Base-by-base conservation (phyloP, 2,329 filamentous ascomycete genomes). In the Penicillium nordicum region DNA sequence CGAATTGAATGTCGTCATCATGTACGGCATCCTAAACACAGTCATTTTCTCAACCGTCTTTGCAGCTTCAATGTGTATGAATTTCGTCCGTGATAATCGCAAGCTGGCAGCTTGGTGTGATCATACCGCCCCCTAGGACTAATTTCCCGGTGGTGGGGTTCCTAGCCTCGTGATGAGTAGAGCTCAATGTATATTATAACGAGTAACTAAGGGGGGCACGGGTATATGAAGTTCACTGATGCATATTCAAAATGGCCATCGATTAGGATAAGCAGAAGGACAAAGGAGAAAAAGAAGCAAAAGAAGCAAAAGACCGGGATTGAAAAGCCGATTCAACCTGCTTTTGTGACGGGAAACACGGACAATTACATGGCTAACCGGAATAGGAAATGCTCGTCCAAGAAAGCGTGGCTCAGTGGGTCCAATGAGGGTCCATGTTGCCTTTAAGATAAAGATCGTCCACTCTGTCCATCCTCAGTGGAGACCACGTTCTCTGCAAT, bases 391-490 rank as follows among this genome's bases (percentile, higher is more conserved):
- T 50, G 7, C 16, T 40, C 6, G n/a, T 36, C 34, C 8, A 34
- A n/a, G 29, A 25, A 14, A 23, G 21, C 9, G 36, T 49, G 36
- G n/a, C 29, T 3, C n/a, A 6, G 38, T 44, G 49, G 38, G 14
- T 50, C 27, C 4, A 16, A 14, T n/a, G 21, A 12, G 23, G 46
- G 8, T 50, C 18, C 6, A 30, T 41, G 46, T 41, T 27, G 1
- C 11, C 11, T 50, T 27, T 43, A 27, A 50, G 49, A 51, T 51
- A 44, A 11, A 44, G 49, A 51, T 54, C 37, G 45, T 21, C 38
- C 27, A 25, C 18, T 34, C 16, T 14, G 16, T 21, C 44, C 43
- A 30, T 42, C 36, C 40, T 23, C 16, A 14, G 30, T 50, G 49
- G 49, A 6, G 49, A 36, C 37, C 38, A 34, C 45, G n/a, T 37